Base-by-base conservation (phyloP, 352 stramenopile genomes). In the Phytophthora vignae region DNA sequence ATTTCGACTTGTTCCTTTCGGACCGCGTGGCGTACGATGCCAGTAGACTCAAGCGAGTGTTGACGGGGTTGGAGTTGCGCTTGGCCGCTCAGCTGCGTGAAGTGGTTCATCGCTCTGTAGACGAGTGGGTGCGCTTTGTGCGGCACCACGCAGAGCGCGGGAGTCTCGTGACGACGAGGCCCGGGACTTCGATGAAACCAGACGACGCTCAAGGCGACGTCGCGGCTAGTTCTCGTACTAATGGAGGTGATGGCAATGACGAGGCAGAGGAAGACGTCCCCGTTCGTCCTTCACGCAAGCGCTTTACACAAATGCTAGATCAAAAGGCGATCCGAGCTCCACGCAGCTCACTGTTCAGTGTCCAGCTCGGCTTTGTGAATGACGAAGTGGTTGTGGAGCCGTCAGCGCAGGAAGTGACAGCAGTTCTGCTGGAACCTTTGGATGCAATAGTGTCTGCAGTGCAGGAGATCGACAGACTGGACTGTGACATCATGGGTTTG, bases 1-100 rank as follows among this genome's bases (percentile, higher is more conserved):
- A 97, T 64, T 98, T 92, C 62, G 93, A 98, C 59, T 95, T 98
- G 66, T 98, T 98, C 67, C 82, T 97, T 22, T 96, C 91, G 0
- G 91, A 98, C 58, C 54, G 69, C 2, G 60, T 68, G 2, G 70
- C 74, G 2, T 98, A 96, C 64, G 42, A 69, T 5, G 25, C 38
- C 8, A 88, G 84, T 46, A 75, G 72, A 11, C 78, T 98, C 6
- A 79, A 87, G 36, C 76, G 90, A 49, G 82, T 98, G 38, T 76
- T 98, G 57, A 95, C 83, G 12, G 81, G 91, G 12, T 79, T 98
- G 40, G 88, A 98, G 49, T 63, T 97, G 6, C 91, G 94, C 58
- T 93, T 98, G 81, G 82, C 77, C 0, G 82, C 87, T 57, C 95
- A 98, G 48, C 69, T 98, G 27, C 84, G 94, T 7, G 74, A 53